These are phyloP conservation scores for Mucuna pruriens DNA, from an alignment of 306 rosid genomes.

Conservation along the genomic window DNA sequence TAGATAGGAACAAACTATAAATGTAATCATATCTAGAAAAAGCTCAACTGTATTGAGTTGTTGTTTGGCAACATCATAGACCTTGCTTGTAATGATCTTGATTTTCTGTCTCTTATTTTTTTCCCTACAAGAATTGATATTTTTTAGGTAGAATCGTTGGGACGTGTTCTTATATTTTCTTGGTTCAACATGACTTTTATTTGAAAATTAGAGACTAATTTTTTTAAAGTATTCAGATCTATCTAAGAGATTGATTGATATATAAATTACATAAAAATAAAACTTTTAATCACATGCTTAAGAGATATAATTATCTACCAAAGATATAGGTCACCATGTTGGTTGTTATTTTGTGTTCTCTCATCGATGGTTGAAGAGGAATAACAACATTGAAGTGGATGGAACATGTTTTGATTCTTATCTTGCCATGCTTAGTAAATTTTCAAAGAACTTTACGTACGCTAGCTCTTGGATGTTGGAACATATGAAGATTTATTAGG, in stretches of 20 bases:
- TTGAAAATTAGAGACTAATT: too few relatives aligned
- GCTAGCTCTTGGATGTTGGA: neutral
- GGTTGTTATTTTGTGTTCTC: too few relatives aligned
- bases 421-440: constrained; percentile 11
- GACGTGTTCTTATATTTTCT: too few relatives aligned
- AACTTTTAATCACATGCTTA: too few relatives aligned
- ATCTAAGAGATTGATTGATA: too few relatives aligned
- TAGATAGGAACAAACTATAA: neutral
- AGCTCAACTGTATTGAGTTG: neutral
- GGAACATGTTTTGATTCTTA: constrained; percentile 25
- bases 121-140: neutral
- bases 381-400: neutral
- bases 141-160: neutral
- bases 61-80: neutral
- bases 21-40: neutral
- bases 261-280: too few relatives aligned
- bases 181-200: too few relatives aligned
- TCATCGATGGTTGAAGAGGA: constrained; percentile 14
- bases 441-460: neutral
- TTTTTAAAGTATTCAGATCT: too few relatives aligned
- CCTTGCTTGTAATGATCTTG: neutral
- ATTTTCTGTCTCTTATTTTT: neutral
- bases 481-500: neutral
- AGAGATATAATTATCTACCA: too few relatives aligned
- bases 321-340: too few relatives aligned